Evolutionary conservation across 495 filamentous ascomycete species (phyloP).

Genomic region (Neurospora sp.): DNA sequence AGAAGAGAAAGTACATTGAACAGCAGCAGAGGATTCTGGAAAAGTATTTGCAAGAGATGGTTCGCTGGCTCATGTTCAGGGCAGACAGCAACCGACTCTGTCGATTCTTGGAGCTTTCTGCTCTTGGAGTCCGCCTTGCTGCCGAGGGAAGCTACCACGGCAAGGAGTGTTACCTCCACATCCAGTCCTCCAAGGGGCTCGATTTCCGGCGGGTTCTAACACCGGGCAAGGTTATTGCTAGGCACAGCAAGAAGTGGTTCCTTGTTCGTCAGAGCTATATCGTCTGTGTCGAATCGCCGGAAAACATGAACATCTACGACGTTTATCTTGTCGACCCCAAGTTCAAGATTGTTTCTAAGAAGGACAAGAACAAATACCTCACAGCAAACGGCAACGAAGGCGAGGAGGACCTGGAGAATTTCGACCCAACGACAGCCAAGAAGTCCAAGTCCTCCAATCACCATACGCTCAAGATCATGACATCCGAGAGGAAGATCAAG

Average conservation of each 20-base stretch:
- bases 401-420: constrained; percentile 23
- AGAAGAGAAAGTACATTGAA: constrained; percentile 40
- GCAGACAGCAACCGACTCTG: constrained; percentile 92
- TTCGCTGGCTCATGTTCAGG: constrained; percentile 87
- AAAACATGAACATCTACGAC: constrained; percentile 98
- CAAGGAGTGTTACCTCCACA: constrained; percentile 90
- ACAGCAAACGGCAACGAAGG: constrained; percentile 45
- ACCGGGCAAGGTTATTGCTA: constrained; percentile 60
- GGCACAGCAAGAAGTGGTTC: constrained; percentile 94
- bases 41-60: constrained; percentile 87
- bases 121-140: constrained; percentile 86
- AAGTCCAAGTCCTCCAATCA: constrained; percentile 50
- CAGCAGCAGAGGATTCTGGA: constrained; percentile 81
- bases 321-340: constrained; percentile 86
- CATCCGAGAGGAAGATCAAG: constrained; percentile 81
- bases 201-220: constrained; percentile 77
- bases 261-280: constrained; percentile 95
- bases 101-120: constrained; percentile 91
- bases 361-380: constrained; percentile 55
- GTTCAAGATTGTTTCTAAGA: constrained; percentile 69
- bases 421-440: constrained; percentile 23
- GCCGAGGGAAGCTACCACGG: constrained; percentile 95
- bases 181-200: constrained; percentile 81
- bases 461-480: constrained; percentile 71
- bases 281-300: constrained; percentile 93